These are phyloP conservation scores for Medicago ruthenica DNA, from an alignment of 306 rosid species.

Conservation along the genomic window DNA sequence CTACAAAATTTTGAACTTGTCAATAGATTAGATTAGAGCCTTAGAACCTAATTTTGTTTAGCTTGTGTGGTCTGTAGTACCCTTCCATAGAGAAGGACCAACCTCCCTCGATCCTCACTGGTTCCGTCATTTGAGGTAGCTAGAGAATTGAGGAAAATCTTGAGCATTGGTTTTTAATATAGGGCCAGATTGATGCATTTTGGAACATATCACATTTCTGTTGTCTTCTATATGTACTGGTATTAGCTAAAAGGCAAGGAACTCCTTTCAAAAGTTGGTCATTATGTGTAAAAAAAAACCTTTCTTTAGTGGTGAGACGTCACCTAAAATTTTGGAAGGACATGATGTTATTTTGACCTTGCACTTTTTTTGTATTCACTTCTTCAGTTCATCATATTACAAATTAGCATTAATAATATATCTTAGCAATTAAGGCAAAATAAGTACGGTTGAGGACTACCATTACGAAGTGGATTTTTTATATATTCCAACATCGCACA, in stretches of 20 bases:
- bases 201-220: neutral
- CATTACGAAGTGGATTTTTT: neutral
- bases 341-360: neutral
- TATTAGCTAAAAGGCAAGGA: neutral
- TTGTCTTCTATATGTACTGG: neutral
- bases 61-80: neutral
- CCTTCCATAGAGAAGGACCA: neutral
- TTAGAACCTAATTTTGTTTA: neutral
- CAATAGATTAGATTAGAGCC: neutral
- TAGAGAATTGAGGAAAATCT: neutral
- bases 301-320: neutral
- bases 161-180: neutral
- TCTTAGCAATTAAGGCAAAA: neutral
- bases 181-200: neutral
- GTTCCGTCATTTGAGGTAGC: neutral
- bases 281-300: neutral
- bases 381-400: neutral
- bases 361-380: neutral
- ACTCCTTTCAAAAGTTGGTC: neutral
- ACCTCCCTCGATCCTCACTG: neutral
- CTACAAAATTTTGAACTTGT: neutral
- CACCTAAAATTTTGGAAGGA: neutral
- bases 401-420: neutral
- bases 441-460: neutral
- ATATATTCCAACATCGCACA: neutral